These are phyloP conservation scores for Mycosarcoma mackinlayi DNA, from an alignment of 1,284 basidiomycete genomes.

Conservation along the genomic window DNA sequence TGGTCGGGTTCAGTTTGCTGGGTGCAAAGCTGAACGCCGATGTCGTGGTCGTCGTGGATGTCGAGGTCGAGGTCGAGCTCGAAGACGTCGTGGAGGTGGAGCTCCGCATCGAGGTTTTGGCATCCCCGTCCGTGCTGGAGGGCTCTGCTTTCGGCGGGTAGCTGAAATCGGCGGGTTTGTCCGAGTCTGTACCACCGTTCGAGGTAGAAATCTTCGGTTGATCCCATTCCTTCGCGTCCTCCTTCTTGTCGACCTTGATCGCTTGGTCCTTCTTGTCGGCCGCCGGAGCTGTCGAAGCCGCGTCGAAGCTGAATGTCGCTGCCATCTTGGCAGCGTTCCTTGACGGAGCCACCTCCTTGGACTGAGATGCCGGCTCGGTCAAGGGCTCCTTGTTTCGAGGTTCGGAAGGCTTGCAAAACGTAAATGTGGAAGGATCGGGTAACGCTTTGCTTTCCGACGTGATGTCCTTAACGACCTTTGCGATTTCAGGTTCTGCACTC, in stretches of 20 bases:
- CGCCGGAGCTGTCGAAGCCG: background rate
- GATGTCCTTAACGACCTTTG: conserved; percentile 5
- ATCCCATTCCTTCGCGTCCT: background rate
- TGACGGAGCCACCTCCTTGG: background rate
- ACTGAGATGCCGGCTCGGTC: conserved; percentile 2
- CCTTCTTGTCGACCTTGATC: conserved; percentile 1
- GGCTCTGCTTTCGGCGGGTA: conserved; percentile 18
- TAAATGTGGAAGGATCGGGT: conserved; percentile 23
- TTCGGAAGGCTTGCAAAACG: conserved; percentile 35
- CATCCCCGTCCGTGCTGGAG: background rate
- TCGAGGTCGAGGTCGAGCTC: background rate
- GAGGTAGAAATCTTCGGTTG: background rate
- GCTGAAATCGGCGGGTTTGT: conserved; percentile 15
- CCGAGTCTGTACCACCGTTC: conserved; percentile 1
- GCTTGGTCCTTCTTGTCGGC: conserved; percentile 10
- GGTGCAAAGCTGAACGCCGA: conserved; percentile 34
- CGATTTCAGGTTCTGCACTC: background rate
- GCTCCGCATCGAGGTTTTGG: too few species aligned
- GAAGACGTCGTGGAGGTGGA: background rate
- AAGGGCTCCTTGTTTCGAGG: conserved; percentile 32
- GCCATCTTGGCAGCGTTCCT: conserved; percentile 6
- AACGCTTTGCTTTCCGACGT: conserved; percentile 1
- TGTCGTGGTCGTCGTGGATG: conserved; percentile 7
- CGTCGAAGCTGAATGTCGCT: conserved; percentile 9
- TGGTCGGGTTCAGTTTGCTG: conserved; percentile 26